phyloP scores from a whole-genome alignment of 2,329 filamentous ascomycete genomes.

The Nigrospora oryzae region DNA sequence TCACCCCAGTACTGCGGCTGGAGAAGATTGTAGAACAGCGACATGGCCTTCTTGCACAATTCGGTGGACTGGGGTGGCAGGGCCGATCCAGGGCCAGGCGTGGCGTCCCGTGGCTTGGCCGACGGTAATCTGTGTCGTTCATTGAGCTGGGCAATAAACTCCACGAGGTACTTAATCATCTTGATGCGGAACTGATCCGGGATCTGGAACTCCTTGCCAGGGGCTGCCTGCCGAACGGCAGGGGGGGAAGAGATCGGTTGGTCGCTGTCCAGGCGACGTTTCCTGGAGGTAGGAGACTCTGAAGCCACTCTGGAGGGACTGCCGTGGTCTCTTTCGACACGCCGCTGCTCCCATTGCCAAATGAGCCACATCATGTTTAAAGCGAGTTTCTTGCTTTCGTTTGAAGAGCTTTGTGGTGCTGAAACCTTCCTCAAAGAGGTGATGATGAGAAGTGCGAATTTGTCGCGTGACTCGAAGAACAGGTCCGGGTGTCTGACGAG shows the following conservation, averaged over 20 bases:
- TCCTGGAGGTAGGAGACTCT: constrained; percentile 65
- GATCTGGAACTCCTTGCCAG: constrained; percentile 60
- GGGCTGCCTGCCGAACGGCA: constrained; percentile 33
- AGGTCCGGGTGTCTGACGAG: constrained; percentile 84
- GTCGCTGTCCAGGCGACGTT: constrained; percentile 67
- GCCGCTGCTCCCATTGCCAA: constrained; percentile 84
- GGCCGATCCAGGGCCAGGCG: constrained; percentile 32
- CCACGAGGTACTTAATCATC: constrained; percentile 90
- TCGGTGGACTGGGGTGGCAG: constrained; percentile 56
- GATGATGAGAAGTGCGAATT: constrained; percentile 83
- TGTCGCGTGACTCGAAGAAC: constrained; percentile 91
- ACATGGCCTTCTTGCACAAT: constrained; percentile 76
- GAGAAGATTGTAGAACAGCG: constrained; percentile 74
- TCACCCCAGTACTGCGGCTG: constrained; percentile 88
- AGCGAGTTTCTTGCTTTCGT: constrained; percentile 85
- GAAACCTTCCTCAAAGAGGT: constrained; percentile 84
- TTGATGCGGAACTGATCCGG: constrained; percentile 60
- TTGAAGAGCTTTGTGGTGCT: constrained; percentile 71
- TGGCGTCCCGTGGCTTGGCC: constrained; percentile 52
- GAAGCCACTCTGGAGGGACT: constrained; percentile 35
- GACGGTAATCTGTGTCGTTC: constrained; percentile 77
- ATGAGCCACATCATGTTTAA: constrained; percentile 86
- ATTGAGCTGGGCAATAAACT: constrained; percentile 84
- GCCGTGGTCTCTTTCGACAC: constrained; percentile 53
- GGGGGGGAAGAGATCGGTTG: constrained; percentile 46